Conservation (phyloP, 2,329 filamentous ascomycete genomes). For the Blastomyces silverae region DNA sequence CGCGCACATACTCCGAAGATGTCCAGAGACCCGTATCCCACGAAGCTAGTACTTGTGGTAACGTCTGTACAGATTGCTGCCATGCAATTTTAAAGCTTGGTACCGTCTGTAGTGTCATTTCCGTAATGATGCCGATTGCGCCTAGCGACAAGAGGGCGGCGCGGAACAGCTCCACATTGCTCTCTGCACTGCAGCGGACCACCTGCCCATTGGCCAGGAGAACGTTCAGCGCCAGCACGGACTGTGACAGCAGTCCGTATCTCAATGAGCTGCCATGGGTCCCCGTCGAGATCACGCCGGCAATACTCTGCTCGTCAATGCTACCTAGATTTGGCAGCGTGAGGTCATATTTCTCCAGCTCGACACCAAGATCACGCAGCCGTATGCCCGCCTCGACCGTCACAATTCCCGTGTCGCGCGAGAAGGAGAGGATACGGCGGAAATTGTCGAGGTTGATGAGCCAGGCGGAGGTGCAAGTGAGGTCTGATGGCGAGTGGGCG, state of each 20-base stretch:
- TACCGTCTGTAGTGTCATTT: constrained; percentile 76
- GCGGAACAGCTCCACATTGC: constrained; percentile 73
- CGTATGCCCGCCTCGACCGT: constrained; percentile 85
- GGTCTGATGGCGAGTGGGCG: constrained; percentile 81
- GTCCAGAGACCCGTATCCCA: constrained; percentile 77
- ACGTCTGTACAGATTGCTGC: constrained; percentile 69
- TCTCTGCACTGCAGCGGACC: constrained; percentile 59
- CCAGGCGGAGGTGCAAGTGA: constrained; percentile 93
- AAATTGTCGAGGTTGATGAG: constrained; percentile 87
- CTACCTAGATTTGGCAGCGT: constrained; percentile 89
- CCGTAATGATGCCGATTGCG: constrained; percentile 81
- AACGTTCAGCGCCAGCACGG: constrained; percentile 66
- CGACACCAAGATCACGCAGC: constrained; percentile 63
- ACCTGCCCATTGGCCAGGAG: constrained; percentile 74
- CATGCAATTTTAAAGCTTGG: constrained; percentile 79
- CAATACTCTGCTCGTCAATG: constrained; percentile 90
- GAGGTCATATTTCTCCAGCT: constrained; percentile 65
- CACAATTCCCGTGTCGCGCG: constrained; percentile 59
- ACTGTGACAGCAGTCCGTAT: constrained; percentile 79
- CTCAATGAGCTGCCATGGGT: constrained; percentile 83
- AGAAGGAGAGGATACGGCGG: constrained; percentile 63
- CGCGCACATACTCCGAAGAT: constrained; percentile 76
- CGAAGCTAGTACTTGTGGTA: constrained; percentile 59
- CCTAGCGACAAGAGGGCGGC: constrained; percentile 83
- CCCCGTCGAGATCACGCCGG: constrained; percentile 84